These are phyloP conservation scores for Talaromyces pinophilus DNA, from an alignment of 2,329 filamentous ascomycete species.

Conservation along the genomic window DNA sequence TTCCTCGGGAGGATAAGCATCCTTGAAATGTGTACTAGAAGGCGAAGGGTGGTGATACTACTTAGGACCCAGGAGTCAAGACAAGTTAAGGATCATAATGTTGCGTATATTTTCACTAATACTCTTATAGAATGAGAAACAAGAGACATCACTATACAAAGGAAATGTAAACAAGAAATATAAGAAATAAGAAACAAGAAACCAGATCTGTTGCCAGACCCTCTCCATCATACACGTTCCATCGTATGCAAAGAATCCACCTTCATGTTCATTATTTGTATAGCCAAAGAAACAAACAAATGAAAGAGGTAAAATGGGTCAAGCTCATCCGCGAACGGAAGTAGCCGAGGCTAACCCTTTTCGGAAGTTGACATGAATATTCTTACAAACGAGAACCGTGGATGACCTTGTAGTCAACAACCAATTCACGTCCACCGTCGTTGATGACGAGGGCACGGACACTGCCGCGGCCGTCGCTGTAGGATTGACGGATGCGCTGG, in stretches of 20 bases:
- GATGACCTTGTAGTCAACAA: conserved; percentile 98
- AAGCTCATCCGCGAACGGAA: neutral
- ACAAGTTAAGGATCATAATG: conserved; percentile 7
- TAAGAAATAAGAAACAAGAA: neutral
- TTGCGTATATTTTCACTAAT: conserved; percentile 16
- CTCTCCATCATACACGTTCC: conserved; percentile 24
- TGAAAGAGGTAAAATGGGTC: neutral
- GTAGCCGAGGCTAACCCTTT: conserved; percentile 22
- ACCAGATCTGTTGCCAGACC: neutral
- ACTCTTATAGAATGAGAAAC: conserved; percentile 12
- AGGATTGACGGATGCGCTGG: conserved; percentile 76
- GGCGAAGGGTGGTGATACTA: neutral
- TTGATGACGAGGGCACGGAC: conserved; percentile 95
- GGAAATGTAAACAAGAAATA: conserved; percentile 22
- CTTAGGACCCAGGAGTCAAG: neutral
- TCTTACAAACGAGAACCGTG: conserved; percentile 56
- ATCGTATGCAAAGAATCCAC: conserved; percentile 16
- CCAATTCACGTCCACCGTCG: conserved; percentile 89
- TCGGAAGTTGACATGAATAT: conserved; percentile 8
- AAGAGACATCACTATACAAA: conserved; percentile 25
- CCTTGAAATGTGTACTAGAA: neutral
- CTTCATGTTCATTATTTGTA: conserved; percentile 8
- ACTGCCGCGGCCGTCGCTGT: conserved; percentile 87
- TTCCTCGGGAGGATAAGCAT: neutral
- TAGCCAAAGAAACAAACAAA: conserved; percentile 9